Evolutionary conservation across 805 yeast species (phyloP), one percentile per base, ranked within the genome.

Genomic region (Candida pseudofarinosa): DNA sequence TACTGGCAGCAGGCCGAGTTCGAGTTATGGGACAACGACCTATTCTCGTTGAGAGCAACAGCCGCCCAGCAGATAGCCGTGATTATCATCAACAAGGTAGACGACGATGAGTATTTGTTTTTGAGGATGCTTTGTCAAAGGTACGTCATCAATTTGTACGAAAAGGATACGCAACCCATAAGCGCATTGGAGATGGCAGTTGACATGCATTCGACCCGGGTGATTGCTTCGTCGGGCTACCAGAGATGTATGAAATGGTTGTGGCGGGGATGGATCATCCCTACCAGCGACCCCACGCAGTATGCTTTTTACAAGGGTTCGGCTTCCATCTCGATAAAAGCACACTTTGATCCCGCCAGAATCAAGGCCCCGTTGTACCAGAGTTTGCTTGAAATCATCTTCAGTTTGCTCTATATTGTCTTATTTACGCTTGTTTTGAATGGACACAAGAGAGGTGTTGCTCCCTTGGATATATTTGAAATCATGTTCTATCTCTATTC

Each of bases 241-340:
- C 96, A 88, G 62, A 68, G 95, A 41, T 87, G 96, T 65, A 75
- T 88, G 54, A 80, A 83, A 51, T 88, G 96, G 95, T 62, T 88
- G 38, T 88, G 97, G 97, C 70, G 90, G 43, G 97, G 97, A 20
- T 87, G 96, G 95, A 85, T 88, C 48, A 74, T 85, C 39, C 96
- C 88, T 62, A 77, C 84, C 17, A 61, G 59, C 12, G 88, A 87
- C 56, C 87, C 93, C 4, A 73, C 77, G 18, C 79, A 81, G 13
- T 88, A 84, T 53, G 81, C 79, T 19, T 55, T 82, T 43, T 87
- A 83, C 59, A 76, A 73, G 47, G 80, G 80, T 0, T 76, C 81
- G 12, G 71, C 80, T 0, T 78, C 81, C 18, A 66, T 80, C 3
- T 66, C 72, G 12, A 67, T 85, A 45, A 49, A 63, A 41, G 61